phyloP scores from a whole-genome alignment of 2,329 filamentous ascomycete species.

The Phialocephala subalpina region DNA sequence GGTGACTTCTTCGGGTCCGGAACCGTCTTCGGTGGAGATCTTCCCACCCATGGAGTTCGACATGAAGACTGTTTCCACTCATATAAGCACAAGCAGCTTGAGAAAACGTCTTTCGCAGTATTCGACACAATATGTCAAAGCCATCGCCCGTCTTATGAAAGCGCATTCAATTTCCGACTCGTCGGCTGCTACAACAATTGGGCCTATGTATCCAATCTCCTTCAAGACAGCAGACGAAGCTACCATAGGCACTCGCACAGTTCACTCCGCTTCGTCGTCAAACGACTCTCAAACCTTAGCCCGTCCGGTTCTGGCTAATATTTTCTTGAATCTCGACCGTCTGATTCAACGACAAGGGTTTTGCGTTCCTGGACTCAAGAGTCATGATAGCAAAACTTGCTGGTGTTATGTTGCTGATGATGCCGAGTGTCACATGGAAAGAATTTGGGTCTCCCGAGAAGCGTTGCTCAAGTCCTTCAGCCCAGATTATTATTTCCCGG shows the following conservation, averaged over 20 bases:
- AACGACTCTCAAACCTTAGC: neutral
- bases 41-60: too few species aligned
- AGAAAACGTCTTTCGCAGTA: slow-evolving; percentile 19
- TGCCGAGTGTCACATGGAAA: neutral
- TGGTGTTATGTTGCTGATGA: slow-evolving; percentile 13
- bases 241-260: neutral
- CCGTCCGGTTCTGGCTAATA: slow-evolving; percentile 10
- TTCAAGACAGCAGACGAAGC: neutral
- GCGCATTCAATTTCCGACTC: slow-evolving; percentile 19
- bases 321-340: slow-evolving; percentile 16
- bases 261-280: neutral
- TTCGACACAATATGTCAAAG: slow-evolving; percentile 16
- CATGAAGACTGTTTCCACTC: too few species aligned
- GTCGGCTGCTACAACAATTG: slow-evolving; percentile 7
- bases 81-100: slow-evolving; percentile 4
- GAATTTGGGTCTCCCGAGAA: slow-evolving; percentile 2
- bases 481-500: slow-evolving; percentile 5
- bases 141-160: slow-evolving; percentile 14
- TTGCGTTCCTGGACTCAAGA: slow-evolving; percentile 20
- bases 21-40: too few species aligned
- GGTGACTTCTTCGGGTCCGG: too few species aligned
- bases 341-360: slow-evolving; percentile 19
- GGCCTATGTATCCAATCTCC: neutral
- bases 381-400: slow-evolving; percentile 20
- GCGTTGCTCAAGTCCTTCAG: neutral